These are phyloP conservation scores for Verticillium albo-atrum DNA, from an alignment of 2,329 filamentous ascomycete genomes.

Conservation along the genomic window DNA sequence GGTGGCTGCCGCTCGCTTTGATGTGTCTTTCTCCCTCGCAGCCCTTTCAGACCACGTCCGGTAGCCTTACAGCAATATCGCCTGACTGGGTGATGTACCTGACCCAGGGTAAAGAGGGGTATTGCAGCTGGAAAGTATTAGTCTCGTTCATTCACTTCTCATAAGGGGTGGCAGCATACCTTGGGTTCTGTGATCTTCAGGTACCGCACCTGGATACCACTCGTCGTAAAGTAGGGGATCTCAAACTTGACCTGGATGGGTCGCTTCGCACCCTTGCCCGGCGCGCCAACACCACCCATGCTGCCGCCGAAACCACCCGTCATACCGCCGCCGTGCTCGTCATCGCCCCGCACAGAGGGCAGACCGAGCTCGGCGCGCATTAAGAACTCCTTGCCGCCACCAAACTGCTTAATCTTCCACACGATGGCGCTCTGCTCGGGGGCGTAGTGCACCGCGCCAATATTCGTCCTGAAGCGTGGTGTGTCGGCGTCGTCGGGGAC, in stretches of 20 bases:
- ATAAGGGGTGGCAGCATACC: constrained; percentile 49
- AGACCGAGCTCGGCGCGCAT: constrained; percentile 96
- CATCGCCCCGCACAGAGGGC: constrained; percentile 89
- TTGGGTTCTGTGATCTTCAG: constrained; percentile 99
- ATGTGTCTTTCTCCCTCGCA: neutral
- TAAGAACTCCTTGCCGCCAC: constrained; percentile 95
- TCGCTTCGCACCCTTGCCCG: constrained; percentile 80
- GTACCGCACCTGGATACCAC: constrained; percentile 96
- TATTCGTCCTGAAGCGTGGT: constrained; percentile 94
- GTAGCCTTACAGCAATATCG: constrained; percentile 90
- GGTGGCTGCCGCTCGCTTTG: neutral
- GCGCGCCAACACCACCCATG: constrained; percentile 82
- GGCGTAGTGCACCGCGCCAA: constrained; percentile 94
- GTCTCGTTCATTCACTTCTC: neutral
- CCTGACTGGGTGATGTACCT: constrained; percentile 98
- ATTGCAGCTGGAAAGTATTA: constrained; percentile 69
- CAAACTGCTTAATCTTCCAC: constrained; percentile 99
- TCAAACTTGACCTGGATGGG: constrained; percentile 99
- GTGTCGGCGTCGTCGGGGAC: constrained; percentile 97
- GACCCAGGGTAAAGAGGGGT: constrained; percentile 95
- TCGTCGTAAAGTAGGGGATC: constrained; percentile 99
- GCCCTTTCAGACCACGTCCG: constrained; percentile 69
- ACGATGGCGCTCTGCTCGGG: constrained; percentile 97
- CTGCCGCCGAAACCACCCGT: constrained; percentile 95
- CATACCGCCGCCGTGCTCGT: constrained; percentile 95